These are phyloP conservation scores for Leccinum griseonigrum DNA, from an alignment of 1,284 basidiomycete species.

Conservation along the genomic window DNA sequence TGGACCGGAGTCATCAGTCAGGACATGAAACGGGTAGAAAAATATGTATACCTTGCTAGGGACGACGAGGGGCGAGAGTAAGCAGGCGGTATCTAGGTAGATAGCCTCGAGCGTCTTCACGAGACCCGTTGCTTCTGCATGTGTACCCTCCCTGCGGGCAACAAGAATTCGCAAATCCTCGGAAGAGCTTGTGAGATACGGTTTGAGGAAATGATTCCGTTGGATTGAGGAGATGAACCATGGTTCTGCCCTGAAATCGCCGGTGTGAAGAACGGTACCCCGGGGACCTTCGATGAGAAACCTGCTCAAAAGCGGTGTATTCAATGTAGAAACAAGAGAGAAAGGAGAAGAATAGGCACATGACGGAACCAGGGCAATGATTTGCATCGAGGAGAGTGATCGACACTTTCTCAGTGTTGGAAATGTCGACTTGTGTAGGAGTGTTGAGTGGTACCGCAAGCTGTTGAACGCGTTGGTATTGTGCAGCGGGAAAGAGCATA, in stretches of 20 bases:
- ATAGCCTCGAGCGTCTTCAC: slow-evolving; percentile 68
- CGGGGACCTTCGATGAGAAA: slow-evolving; percentile 78
- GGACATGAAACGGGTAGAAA: background rate
- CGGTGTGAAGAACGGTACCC: slow-evolving; percentile 84
- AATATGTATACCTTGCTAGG: slow-evolving; percentile 62
- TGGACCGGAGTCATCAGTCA: background rate
- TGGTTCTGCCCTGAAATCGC: slow-evolving; percentile 86
- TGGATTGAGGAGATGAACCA: slow-evolving; percentile 70
- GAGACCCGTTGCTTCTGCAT: slow-evolving; percentile 17
- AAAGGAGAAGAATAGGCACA: slow-evolving; percentile 53
- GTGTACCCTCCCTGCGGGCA: slow-evolving; percentile 28
- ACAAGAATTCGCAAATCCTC: slow-evolving; percentile 27
- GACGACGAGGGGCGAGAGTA: slow-evolving; percentile 59
- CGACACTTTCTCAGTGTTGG: slow-evolving; percentile 54
- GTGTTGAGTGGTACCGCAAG: slow-evolving; percentile 52
- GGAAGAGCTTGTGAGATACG: slow-evolving; percentile 51
- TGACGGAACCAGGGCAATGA: slow-evolving; percentile 91
- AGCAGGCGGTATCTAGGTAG: slow-evolving; percentile 81
- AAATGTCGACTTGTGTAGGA: slow-evolving; percentile 64
- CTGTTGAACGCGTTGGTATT: slow-evolving; percentile 35
- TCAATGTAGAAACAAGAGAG: background rate
- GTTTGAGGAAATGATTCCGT: slow-evolving; percentile 67
- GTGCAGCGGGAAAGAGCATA: background rate
- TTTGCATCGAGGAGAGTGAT: slow-evolving; percentile 90
- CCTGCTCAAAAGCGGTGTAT: slow-evolving; percentile 44